These are phyloP conservation scores for Pichia sp. DNA, from an alignment of 1,139 yeast species.

Conservation along the genomic window DNA sequence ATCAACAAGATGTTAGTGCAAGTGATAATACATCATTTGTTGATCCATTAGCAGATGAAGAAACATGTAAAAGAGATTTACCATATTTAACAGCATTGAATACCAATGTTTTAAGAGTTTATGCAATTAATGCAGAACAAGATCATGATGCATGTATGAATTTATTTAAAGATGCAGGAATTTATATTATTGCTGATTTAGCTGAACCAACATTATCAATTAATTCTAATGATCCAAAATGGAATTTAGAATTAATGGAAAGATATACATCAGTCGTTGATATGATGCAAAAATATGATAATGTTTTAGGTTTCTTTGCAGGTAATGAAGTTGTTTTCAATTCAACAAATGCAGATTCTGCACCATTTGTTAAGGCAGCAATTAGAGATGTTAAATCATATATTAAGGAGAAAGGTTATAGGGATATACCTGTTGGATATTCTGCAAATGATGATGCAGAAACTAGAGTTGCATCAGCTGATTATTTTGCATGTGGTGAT, in stretches of 20 bases:
- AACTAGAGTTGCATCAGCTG: slow-evolving; percentile 63
- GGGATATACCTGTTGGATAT: slow-evolving; percentile 72
- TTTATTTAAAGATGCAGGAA: slow-evolving; percentile 47
- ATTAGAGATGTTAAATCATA: slow-evolving; percentile 68
- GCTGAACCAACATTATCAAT: slow-evolving; percentile 46
- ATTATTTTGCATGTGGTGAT: slow-evolving; percentile 70
- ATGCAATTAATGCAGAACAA: slow-evolving; percentile 46
- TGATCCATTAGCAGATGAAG: slow-evolving; percentile 51
- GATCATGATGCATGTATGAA: slow-evolving; percentile 50
- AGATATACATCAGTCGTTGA: slow-evolving; percentile 61
- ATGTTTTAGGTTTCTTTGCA: slow-evolving; percentile 73
- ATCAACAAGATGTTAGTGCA: slow-evolving; percentile 65
- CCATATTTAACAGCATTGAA: slow-evolving; percentile 42
- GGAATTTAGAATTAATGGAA: slow-evolving; percentile 56
- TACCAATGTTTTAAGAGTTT: slow-evolving; percentile 48
- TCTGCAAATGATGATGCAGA: slow-evolving; percentile 69
- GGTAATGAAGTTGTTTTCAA: slow-evolving; percentile 78
- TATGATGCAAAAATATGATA: slow-evolving; percentile 57
- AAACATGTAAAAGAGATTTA: slow-evolving; percentile 53
- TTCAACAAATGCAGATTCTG: slow-evolving; percentile 58
- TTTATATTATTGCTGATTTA: slow-evolving; percentile 48
- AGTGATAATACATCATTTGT: slow-evolving; percentile 42
- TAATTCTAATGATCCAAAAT: slow-evolving; percentile 42
- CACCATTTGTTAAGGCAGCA: slow-evolving; percentile 78
- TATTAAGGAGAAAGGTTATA: slow-evolving; percentile 50